These are phyloP conservation scores for Yamadazyma siamensis DNA, from an alignment of 1,139 yeast species.

Conservation along the genomic window DNA sequence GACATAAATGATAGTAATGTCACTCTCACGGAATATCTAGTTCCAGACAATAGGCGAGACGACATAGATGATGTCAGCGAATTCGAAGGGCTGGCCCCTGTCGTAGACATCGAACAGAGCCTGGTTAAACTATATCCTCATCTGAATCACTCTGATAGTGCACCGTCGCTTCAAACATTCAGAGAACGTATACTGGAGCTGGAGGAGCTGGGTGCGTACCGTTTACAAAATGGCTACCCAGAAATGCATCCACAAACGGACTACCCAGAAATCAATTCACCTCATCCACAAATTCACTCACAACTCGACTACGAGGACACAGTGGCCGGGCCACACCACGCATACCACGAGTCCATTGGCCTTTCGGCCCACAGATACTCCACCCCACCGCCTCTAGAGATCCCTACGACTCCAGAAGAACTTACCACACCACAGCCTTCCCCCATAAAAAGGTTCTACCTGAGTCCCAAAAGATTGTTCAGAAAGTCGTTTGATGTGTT, in stretches of 20 bases:
- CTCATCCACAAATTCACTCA: too few relatives aligned
- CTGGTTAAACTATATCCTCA: conserved; percentile 10
- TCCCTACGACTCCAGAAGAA: conserved; percentile 8
- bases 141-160: conserved; percentile 34
- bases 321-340: neutral
- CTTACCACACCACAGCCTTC: conserved; percentile 16
- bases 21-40: conserved; percentile 15
- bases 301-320: too few relatives aligned
- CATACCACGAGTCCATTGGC: neutral
- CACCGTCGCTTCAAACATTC: conserved; percentile 42
- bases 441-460: conserved; percentile 33
- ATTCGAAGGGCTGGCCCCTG: too few relatives aligned
- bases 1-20: conserved; percentile 7
- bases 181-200: too few relatives aligned
- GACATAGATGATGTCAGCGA: conserved; percentile 31
- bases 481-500: conserved; percentile 20
- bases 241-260: too few relatives aligned
- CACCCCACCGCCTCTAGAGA: conserved; percentile 15
- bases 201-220: too few relatives aligned
- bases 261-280: too few relatives aligned
- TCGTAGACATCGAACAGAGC: conserved; percentile 2
- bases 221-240: too few relatives aligned
- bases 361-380: conserved; percentile 8
- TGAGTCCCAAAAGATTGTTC: conserved; percentile 34
- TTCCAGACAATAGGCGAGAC: conserved; percentile 19